These are phyloP conservation scores for Limonium bicolor DNA, from an alignment of 148 eudicot species.

Conservation along the genomic window DNA sequence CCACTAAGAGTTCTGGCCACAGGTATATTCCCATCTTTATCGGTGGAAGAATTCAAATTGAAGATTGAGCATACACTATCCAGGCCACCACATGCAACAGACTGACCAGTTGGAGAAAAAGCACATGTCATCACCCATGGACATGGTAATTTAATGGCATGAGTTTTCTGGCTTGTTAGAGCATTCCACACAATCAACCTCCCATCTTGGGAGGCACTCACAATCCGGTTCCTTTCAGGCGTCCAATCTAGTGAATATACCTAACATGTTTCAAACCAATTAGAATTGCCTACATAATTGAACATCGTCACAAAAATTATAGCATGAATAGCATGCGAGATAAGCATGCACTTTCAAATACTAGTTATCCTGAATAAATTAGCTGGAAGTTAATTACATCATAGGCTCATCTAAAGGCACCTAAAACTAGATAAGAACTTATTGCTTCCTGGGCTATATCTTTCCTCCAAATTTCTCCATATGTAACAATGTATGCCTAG, in stretches of 20 bases:
- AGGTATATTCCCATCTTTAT: constrained; percentile 75
- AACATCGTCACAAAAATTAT: too few species aligned
- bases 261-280: too few species aligned
- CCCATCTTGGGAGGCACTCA: constrained; percentile 98
- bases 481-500: too few species aligned
- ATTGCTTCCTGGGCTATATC: too few species aligned
- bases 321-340: too few species aligned
- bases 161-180: constrained; percentile 95
- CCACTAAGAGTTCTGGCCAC: constrained; percentile 85
- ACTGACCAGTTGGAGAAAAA: constrained; percentile 85
- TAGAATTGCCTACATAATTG: too few species aligned
- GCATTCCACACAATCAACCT: constrained; percentile 96
- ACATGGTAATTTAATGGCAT: constrained; percentile 92
- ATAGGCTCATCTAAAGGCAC: too few species aligned
- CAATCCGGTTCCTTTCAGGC: constrained; percentile 80
- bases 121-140: constrained; percentile 99
- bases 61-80: constrained; percentile 89
- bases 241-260: constrained; percentile 98
- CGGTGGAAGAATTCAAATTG: constrained; percentile 66
- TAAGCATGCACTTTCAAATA: too few species aligned
- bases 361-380: too few species aligned
- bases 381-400: too few species aligned
- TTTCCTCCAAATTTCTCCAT: too few species aligned
- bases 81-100: constrained; percentile 97
- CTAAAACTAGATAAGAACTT: too few species aligned